Base-by-base conservation (phyloP, 176 grass and related monocot genomes). In the Carex cristatella region DNA sequence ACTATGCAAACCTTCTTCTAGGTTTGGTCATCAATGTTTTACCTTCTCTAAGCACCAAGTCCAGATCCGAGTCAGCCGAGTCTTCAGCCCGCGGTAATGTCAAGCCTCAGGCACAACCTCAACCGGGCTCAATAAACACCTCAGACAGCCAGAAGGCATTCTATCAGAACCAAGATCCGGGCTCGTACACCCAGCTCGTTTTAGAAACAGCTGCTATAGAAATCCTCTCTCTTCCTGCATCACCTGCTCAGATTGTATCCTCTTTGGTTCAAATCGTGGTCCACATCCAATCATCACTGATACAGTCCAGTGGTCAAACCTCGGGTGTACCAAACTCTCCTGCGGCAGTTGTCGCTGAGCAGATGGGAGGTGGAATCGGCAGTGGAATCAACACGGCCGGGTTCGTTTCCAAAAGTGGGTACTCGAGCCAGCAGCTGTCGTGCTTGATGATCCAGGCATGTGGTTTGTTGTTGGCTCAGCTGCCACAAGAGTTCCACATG, bases 381-480 rank as follows among this genome's bases (percentile, higher is more conserved):
- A 94, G 61, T 88, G 90, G 93, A 86, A 88, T 92, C 84, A 95
- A 90, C 84, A 33, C 74, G 14, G 85, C 87, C 27, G 94, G 89
- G 63, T 99, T 99, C 85, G 91, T 95, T 89, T 90, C 96, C 76
- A 99, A 72, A 92, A 95, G 96, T 86, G 93, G 93, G 19, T 99
- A 99, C 72, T 95, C 96, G 1, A 90, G 77, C 37, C 93, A 95
- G 76, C 96, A 99, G 55, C 81, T 99, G 65, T 94, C 96, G 38
- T 91, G 94, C 88, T 78, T 99, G 85, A 99, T 99, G 93, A 99
- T 99, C 74, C 96, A 99, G 91, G 96, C 93, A 67, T 99, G 96
- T 85, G 96, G 96, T 14, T 81, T 99, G 85, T 85, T 99, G 91
- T 70, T 99, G 64, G 93, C 96, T 59, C 96, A 99, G 81, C 93